Conservation (phyloP, 1,284 basidiomycete species). For the Rhodotorula sp. region DNA sequence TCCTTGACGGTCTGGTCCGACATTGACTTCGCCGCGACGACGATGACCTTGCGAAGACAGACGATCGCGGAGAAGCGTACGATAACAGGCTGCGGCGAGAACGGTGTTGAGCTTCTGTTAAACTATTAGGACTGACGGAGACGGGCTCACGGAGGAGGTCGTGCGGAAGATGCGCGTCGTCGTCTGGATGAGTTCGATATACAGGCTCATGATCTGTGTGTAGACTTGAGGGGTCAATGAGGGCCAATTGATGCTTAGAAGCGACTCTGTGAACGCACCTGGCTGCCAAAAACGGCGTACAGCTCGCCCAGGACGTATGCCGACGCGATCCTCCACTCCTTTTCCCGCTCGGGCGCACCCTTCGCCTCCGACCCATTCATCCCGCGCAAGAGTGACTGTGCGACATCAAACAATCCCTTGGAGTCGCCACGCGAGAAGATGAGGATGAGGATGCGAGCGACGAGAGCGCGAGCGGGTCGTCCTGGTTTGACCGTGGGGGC, state of each 20-base stretch:
- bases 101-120: not conserved
- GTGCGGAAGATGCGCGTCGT: conserved; percentile 64
- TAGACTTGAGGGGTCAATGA: no score
- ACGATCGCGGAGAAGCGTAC: conserved; percentile 77
- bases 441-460: conserved; percentile 70
- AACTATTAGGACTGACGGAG: conserved; percentile 40
- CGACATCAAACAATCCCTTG: conserved; percentile 77
- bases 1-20: conserved; percentile 78
- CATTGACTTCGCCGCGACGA: conserved; percentile 75
- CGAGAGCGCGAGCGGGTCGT: conserved; percentile 74
- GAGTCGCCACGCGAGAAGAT: conserved; percentile 81
- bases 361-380: conserved; percentile 49
- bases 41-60: conserved; percentile 71
- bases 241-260: no score
- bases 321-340: conserved; percentile 59
- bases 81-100: conserved; percentile 61
- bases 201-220: conserved; percentile 89
- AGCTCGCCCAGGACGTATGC: conserved; percentile 83
- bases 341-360: conserved; percentile 60
- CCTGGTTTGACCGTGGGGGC: conserved; percentile 58
- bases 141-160: conserved; percentile 60
- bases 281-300: conserved; percentile 76
- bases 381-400: conserved; percentile 64
- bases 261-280: conserved; percentile 56
- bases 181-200: conserved; percentile 72